Base-by-base conservation (phyloP, 163 green algal species). In the Scenedesmus sp. region DNA sequence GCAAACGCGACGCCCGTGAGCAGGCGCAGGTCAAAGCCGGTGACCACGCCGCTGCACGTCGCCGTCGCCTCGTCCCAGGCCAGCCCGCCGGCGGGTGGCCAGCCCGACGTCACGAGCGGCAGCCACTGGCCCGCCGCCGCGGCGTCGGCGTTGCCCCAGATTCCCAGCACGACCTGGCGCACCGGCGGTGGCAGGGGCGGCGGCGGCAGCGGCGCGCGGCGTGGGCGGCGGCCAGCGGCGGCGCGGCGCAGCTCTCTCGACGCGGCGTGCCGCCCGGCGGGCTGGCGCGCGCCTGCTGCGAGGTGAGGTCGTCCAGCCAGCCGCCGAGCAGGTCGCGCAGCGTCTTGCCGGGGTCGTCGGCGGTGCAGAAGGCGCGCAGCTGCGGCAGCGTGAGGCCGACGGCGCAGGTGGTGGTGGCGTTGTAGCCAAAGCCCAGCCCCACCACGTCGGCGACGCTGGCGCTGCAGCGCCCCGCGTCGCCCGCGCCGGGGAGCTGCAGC, bases 111-210 rank as follows among this genome's bases (percentile, higher is more conserved):
- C 0, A 28, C 11, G 26, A 89, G 70, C 72, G 83, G 67, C 33
- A 71, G 1, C 75, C 63, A 77, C 24, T 77, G 34, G n/a, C 42
- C 51, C 9, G 28, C 53, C 45, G 83, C 78, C 15, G 54, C 80
- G 53, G 36, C 60, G 39, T 89, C 70, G 22, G 80, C 69, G 74
- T 89, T 83, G 60, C 86, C 86, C 86, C 86, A 90, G 3, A 86
- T 71, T 54, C 86, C 86, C 22, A 86, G 13, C 63, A 75, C 26
- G 4, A 77, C 69, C 69, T 77, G 36, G 36, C 29, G 10, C n/a
- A n/a, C n/a, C n/a, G n/a, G n/a, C n/a, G n/a, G n/a, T n/a, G n/a
- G n/a, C n/a, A n/a, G n/a, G n/a, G n/a, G n/a, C n/a, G n/a, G n/a
- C n/a, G 29, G n/a, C 63, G 57, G 28, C 63, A 72, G n/a, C 4